Conservation (phyloP, 257 asterid genomes). For the Forsythia suspensa region DNA sequence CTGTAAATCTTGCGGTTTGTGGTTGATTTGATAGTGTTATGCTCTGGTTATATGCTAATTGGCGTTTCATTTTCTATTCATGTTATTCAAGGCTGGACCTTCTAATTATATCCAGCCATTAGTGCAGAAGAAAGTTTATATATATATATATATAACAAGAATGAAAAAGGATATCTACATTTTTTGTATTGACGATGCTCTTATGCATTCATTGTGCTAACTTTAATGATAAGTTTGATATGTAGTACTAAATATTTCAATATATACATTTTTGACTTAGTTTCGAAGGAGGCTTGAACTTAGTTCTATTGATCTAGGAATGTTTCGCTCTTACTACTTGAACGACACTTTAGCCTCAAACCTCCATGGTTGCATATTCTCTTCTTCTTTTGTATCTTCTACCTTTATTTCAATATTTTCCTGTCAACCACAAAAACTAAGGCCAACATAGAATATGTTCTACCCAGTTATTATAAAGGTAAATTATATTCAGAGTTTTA, state of each 20-base stretch:
- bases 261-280: background rate
- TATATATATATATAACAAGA: background rate
- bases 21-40: background rate
- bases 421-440: background rate
- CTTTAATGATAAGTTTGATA: background rate
- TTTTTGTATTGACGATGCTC: too few relatives aligned
- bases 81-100: background rate
- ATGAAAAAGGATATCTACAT: background rate
- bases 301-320: too few relatives aligned
- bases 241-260: background rate
- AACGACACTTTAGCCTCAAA: too few relatives aligned
- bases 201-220: background rate
- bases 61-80: background rate
- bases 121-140: background rate
- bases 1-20: background rate
- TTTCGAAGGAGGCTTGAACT: background rate
- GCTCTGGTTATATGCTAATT: background rate
- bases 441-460: background rate
- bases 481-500: too few relatives aligned
- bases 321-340: too few relatives aligned
- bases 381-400: background rate
- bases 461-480: background rate
- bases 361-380: background rate
- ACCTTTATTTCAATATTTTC: too few relatives aligned
- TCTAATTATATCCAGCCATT: background rate